Evolutionary conservation across 768 basidiomycete genomes (phyloP).

Genomic region (Trametes coccinea): DNA sequence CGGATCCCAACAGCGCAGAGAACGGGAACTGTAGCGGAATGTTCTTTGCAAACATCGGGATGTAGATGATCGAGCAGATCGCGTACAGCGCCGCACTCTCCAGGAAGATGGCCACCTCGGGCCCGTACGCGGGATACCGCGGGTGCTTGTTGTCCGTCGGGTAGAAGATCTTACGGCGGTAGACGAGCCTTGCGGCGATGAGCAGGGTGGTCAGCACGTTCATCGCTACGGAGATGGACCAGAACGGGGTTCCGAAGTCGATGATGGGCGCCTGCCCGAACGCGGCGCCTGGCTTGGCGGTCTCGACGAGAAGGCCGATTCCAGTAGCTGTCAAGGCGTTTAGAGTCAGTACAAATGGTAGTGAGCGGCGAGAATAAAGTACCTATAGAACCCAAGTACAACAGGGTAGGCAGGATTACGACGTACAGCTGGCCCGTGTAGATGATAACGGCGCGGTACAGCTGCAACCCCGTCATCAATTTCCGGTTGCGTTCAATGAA

Average conservation of each 20-base stretch:
- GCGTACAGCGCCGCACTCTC: constrained; percentile 3
- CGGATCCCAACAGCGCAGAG: neutral
- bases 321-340: neutral
- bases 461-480: neutral
- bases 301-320: constrained; percentile 4
- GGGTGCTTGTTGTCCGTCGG: neutral
- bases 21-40: neutral
- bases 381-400: constrained; percentile 3
- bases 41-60: neutral
- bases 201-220: neutral
- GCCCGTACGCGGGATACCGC: neutral
- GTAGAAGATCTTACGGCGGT: neutral
- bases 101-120: neutral
- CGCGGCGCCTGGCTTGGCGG: constrained; percentile 2
- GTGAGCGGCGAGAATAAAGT: neutral
- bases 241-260: constrained; percentile 2
- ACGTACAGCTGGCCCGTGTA: neutral
- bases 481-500: neutral
- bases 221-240: neutral
- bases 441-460: neutral
- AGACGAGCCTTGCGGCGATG: neutral
- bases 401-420: neutral
- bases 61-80: neutral
- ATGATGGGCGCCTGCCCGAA: neutral
- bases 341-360: neutral